A percentile compares a stretch with the other conserved stretches of the same genome.
Evolutionary conservation across 75 land plant genomes (phyloP).

Genomic region (Larix kaempferi): DNA sequence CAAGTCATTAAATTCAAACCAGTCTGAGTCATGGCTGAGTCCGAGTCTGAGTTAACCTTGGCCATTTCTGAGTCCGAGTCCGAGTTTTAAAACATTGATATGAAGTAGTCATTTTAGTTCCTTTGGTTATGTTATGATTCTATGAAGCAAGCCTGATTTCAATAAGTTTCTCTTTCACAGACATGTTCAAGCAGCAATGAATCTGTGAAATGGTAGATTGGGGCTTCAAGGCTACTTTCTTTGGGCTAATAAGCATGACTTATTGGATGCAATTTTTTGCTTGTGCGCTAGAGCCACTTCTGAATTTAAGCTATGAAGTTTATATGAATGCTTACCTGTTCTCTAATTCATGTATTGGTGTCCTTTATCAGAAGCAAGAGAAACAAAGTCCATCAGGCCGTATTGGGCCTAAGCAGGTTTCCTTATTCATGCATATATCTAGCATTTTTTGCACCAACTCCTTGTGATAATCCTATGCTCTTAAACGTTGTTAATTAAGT

Average conservation of each 20-base stretch:
- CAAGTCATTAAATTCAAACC: too few relatives aligned
- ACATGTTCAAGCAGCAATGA: not conserved
- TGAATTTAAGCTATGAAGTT: not conserved
- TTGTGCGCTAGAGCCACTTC: not conserved
- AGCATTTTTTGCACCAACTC: not conserved
- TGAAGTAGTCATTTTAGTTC: too few relatives aligned
- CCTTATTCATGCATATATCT: not conserved
- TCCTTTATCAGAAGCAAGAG: not conserved
- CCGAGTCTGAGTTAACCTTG: too few relatives aligned
- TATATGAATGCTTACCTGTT: not conserved
- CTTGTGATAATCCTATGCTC: not conserved
- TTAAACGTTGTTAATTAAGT: not conserved
- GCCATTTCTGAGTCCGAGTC: too few relatives aligned
- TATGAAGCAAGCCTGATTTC: not conserved
- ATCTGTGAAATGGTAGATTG: not conserved
- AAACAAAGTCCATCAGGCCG: not conserved
- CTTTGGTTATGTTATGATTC: not conserved
- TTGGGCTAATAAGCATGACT: slow-evolving; percentile 2
- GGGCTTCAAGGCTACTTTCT: not conserved
- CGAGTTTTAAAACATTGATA: too few relatives aligned
- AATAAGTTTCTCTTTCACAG: not conserved
- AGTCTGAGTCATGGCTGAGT: too few relatives aligned
- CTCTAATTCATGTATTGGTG: not conserved
- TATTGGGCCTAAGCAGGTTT: not conserved
- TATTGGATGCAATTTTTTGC: not conserved